A percentile compares a stretch with the other conserved stretches of the same genome.
phyloP scores from a whole-genome alignment of 768 basidiomycete species.

The Hericium alpestre region DNA sequence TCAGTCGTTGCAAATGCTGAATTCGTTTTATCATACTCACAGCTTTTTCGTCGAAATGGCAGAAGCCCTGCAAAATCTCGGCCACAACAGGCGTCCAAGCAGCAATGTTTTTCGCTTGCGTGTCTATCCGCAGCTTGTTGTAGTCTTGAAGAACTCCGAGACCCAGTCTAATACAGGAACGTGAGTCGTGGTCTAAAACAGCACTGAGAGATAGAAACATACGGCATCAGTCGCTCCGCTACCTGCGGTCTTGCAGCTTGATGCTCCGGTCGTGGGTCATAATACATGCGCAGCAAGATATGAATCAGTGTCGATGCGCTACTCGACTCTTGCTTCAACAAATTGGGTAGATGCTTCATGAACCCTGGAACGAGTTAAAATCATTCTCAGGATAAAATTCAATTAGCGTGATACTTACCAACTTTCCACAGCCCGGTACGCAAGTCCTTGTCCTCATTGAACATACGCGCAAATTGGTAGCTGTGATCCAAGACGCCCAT shows the following conservation, averaged over 20 bases:
- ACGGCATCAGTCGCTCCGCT: conserved; percentile 62
- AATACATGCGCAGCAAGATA: conserved; percentile 87
- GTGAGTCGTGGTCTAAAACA: background rate
- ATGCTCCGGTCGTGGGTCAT: conserved; percentile 80
- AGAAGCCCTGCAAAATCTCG: conserved; percentile 85
- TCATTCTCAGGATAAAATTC: too few species aligned
- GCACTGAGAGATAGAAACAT: conserved; percentile 18
- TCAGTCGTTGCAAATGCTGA: background rate
- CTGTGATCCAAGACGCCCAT: conserved; percentile 96
- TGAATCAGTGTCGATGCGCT: conserved; percentile 93
- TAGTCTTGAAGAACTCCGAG: conserved; percentile 86
- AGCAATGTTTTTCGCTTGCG: conserved; percentile 86
- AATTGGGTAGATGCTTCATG: conserved; percentile 98
- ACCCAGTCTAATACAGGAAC: conserved; percentile 48
- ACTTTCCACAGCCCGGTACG: conserved; percentile 99
- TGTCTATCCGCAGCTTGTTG: conserved; percentile 79
- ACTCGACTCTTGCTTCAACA: conserved; percentile 96
- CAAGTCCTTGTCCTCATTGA: conserved; percentile 97
- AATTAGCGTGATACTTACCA: conserved; percentile 44
- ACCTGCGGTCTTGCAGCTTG: conserved; percentile 77
- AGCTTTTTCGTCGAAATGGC: conserved; percentile 80
- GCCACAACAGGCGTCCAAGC: conserved; percentile 99
- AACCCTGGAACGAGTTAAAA: conserved; percentile 49
- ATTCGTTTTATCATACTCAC: conserved; percentile 37
- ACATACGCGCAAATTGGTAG: conserved; percentile 93